phyloP scores from a whole-genome alignment of 2,329 filamentous ascomycete species.

The Coniochaeta pulveracea region DNA sequence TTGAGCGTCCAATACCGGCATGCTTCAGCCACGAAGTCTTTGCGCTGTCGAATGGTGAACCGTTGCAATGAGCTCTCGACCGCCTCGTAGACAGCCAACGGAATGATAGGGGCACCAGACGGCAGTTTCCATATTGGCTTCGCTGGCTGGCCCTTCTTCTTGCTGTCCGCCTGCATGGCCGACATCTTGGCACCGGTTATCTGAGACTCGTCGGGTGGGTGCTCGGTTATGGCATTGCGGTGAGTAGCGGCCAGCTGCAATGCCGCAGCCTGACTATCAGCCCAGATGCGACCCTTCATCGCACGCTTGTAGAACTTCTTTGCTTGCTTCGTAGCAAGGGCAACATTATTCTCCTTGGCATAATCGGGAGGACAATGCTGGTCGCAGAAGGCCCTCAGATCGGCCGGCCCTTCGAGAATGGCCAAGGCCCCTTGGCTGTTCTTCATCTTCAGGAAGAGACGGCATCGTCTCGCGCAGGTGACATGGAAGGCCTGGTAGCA shows the following conservation, averaged over 20 bases:
- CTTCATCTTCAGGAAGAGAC: constrained; percentile 93
- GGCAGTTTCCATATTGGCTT: constrained; percentile 84
- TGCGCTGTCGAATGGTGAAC: constrained; percentile 72
- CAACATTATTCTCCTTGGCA: constrained; percentile 73
- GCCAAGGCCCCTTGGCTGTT: constrained; percentile 70
- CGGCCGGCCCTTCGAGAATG: constrained; percentile 65
- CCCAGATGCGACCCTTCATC: constrained; percentile 86
- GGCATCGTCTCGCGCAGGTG: constrained; percentile 81
- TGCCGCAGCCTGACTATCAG: constrained; percentile 76
- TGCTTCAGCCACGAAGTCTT: constrained; percentile 84
- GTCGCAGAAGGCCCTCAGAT: constrained; percentile 91
- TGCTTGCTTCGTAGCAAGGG: constrained; percentile 68
- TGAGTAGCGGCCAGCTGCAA: constrained; percentile 68
- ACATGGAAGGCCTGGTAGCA: constrained; percentile 97
- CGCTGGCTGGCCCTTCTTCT: constrained; percentile 56
- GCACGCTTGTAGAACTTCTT: constrained; percentile 82
- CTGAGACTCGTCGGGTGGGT: constrained; percentile 70
- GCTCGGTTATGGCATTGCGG: constrained; percentile 50
- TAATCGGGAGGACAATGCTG: constrained; percentile 89
- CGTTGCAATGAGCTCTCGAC: constrained; percentile 75
- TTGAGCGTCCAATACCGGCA: constrained; percentile 98
- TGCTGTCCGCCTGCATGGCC: constrained; percentile 61
- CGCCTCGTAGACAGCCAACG: constrained; percentile 73
- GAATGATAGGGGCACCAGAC: constrained; percentile 89
- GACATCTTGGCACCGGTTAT: constrained; percentile 76